Evolutionary conservation across 768 basidiomycete species (phyloP).

Genomic region (Tricholoma terreum): DNA sequence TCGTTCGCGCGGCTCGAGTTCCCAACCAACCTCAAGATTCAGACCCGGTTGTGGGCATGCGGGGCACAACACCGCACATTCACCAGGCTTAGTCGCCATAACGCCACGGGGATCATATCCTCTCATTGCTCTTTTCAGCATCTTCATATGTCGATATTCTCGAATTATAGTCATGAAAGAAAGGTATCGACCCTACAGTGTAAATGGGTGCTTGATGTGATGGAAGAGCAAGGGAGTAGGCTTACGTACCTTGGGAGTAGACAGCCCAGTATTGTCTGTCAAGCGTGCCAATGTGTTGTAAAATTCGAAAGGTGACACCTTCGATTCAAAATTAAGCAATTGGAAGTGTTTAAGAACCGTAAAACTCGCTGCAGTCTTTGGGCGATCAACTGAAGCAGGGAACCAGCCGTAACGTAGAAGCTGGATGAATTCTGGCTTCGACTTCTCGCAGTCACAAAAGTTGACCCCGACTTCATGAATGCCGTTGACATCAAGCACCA

Average conservation of each 20-base stretch:
- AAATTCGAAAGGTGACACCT: constrained; percentile 15
- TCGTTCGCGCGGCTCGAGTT: constrained; percentile 6
- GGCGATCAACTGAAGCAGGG: constrained; percentile 16
- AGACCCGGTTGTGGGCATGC: constrained; percentile 22
- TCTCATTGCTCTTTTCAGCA: constrained; percentile 21
- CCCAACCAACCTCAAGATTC: constrained; percentile 25
- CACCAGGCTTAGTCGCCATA: constrained; percentile 14
- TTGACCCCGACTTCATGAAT: constrained; percentile 20
- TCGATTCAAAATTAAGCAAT: constrained; percentile 16
- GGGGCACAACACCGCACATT: constrained; percentile 20
- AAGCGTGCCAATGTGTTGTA: constrained; percentile 9
- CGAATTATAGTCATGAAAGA: constrained; percentile 13
- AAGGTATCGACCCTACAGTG: constrained; percentile 14
- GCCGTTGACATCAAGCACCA: constrained; percentile 22
- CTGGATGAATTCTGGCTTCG: constrained; percentile 13
- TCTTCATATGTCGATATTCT: constrained; percentile 20
- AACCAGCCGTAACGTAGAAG: constrained; percentile 16
- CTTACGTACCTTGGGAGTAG: not conserved
- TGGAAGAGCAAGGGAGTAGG: not conserved
- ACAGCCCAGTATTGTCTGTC: constrained; percentile 10
- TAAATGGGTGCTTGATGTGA: not conserved
- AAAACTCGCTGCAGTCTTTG: constrained; percentile 20
- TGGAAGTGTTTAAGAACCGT: constrained; percentile 18
- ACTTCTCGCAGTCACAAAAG: constrained; percentile 22
- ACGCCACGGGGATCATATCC: constrained; percentile 16